phyloP scores from a whole-genome alignment of 208 protist species.

The Phytomonas francai region DNA sequence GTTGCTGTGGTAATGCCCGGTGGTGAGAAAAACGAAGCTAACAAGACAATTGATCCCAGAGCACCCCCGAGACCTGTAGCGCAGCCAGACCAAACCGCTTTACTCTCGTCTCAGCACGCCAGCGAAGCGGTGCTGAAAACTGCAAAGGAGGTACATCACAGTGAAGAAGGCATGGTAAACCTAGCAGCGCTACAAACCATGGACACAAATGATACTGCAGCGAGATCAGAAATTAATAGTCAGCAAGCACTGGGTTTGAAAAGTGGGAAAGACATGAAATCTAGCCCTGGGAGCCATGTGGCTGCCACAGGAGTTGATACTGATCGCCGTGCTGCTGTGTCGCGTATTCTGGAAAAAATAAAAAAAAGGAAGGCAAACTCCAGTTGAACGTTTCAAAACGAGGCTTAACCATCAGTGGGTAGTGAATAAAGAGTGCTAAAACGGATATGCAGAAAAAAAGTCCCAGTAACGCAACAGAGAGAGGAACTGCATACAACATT shows the following conservation, averaged over 20 bases:
- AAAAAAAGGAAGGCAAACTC: constrained; percentile 1
- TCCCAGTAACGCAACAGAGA: neutral
- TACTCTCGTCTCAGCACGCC: neutral
- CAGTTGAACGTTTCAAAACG: neutral
- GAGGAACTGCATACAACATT: neutral
- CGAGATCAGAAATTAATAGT: neutral
- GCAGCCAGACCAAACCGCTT: neutral
- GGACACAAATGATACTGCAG: neutral
- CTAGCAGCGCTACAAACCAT: neutral
- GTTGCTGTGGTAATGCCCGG: neutral
- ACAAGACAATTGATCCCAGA: neutral
- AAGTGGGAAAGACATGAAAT: neutral
- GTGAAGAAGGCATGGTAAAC: neutral
- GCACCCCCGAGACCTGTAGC: neutral
- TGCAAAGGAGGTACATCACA: neutral
- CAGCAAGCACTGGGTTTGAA: neutral
- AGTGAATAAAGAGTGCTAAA: neutral
- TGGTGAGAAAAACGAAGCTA: neutral
- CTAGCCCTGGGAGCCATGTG: neutral
- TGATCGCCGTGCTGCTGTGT: neutral
- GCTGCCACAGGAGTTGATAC: neutral
- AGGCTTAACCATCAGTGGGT: neutral
- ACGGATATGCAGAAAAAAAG: neutral
- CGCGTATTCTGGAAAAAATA: neutral
- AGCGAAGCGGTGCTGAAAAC: neutral